Evolutionary conservation across 1,284 basidiomycete genomes (phyloP), one percentile per base, ranked within the genome.

Genomic region (Trametes hirsuta): DNA sequence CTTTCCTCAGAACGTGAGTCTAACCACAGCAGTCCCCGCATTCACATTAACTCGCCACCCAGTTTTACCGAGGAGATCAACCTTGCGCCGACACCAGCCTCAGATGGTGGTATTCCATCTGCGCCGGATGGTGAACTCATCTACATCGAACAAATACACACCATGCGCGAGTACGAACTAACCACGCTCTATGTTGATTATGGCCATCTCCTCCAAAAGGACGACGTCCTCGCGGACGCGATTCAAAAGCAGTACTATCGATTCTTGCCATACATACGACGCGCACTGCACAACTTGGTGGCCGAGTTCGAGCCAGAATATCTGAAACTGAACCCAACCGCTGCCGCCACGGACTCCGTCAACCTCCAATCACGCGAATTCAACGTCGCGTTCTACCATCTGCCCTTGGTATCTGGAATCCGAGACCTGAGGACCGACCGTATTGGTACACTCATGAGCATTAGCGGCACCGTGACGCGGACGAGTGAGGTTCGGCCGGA

Each of bases 401-500:
- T 99, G n/a, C 93, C 95, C 9, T 81, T 99, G 25, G 94, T 96
- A 9, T 92, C 90, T 37, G 95, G 96, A 9, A 98, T 99, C 58
- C 91, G 97, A n/a, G 94, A 97, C 66, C 80, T 99, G 48, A 84
- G 92, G 66, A 98, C 95, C 51, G 93, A 95, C 69, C 91, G 90
- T 72, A 96, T 98, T 56, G 97, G 97, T 6, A 92, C 92, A 6
- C 80, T 99, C 58, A 90, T 95, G 84, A 91, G 91, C 68, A 96
- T 99, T 73, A 92, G 91, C 64, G 97, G 97, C 24, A 98, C 97
- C 0, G 97, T 99, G 30, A 99, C 97, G 1, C 84, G 97, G 50
- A 99, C 97, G 1, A 96, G 93, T 66, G 97, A 99, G 78, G 97
- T 99, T 47, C 84, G 97, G 24, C 97, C 97, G 2, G 97, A 99